Conservation (phyloP, 768 basidiomycete genomes). For the Tulasnella sp. region DNA sequence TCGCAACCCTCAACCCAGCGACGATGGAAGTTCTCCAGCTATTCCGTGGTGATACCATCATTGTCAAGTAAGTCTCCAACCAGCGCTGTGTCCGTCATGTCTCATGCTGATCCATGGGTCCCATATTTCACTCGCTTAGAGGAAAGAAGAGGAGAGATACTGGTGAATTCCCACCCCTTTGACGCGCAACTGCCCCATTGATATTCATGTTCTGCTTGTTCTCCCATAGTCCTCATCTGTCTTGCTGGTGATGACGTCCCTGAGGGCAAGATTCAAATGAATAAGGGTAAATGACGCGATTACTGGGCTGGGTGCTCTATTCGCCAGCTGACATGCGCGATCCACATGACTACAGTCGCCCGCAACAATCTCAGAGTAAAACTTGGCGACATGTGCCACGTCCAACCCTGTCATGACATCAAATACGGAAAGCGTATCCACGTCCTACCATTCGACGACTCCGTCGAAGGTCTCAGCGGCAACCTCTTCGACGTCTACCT, state of each 20-base stretch:
- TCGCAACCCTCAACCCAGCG: conserved; percentile 88
- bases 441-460: conserved; percentile 95
- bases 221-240: conserved; percentile 72
- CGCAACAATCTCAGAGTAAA: conserved; percentile 97
- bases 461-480: conserved; percentile 88
- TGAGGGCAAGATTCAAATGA: conserved; percentile 95
- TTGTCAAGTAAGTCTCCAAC: conserved; percentile 55
- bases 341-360: conserved; percentile 74
- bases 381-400: conserved; percentile 90
- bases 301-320: too few species aligned
- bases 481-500: conserved; percentile 99
- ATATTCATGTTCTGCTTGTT: not conserved
- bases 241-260: conserved; percentile 92
- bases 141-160: conserved; percentile 98
- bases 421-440: conserved; percentile 98
- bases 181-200: not conserved
- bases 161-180: conserved; percentile 19
- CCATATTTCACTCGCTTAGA: conserved; percentile 30
- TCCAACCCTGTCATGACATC: conserved; percentile 93
- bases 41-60: conserved; percentile 95
- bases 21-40: conserved; percentile 92
- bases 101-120: not conserved
- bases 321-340: not conserved
- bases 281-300: conserved; percentile 48
- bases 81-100: conserved; percentile 8